These are phyloP conservation scores for Diaporthe humulicola DNA, from an alignment of 2,329 filamentous ascomycete species.

Conservation along the genomic window DNA sequence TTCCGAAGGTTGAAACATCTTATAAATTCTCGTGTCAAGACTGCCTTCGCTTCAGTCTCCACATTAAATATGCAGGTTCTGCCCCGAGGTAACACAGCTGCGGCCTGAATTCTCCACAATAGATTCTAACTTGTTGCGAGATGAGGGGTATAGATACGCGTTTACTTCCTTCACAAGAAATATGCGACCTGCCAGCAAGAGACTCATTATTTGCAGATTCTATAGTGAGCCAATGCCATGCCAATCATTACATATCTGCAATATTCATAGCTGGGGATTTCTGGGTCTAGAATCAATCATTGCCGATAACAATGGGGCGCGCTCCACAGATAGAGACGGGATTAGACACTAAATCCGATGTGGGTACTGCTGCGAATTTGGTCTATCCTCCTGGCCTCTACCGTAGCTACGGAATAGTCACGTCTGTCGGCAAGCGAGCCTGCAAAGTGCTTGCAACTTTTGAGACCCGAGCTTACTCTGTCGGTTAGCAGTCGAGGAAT, in stretches of 20 bases:
- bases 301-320: neutral
- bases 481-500: neutral
- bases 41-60: neutral
- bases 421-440: neutral
- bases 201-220: neutral
- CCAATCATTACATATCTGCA: neutral
- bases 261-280: neutral
- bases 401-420: too few relatives aligned
- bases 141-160: neutral
- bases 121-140: too few relatives aligned
- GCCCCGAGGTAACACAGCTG: too few relatives aligned
- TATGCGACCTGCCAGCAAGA: neutral
- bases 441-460: neutral
- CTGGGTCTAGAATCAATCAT: neutral
- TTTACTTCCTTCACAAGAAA: neutral
- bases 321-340: slow-evolving; percentile 1
- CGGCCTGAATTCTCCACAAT: neutral
- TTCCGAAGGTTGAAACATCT: neutral
- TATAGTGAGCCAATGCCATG: neutral
- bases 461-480: neutral
- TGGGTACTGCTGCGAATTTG: neutral
- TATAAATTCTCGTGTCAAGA: neutral
- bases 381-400: neutral
- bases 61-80: neutral
- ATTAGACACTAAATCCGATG: slow-evolving; percentile 12